Base-by-base conservation (phyloP, 805 yeast genomes). In the Torulaspora microellipsoides region DNA sequence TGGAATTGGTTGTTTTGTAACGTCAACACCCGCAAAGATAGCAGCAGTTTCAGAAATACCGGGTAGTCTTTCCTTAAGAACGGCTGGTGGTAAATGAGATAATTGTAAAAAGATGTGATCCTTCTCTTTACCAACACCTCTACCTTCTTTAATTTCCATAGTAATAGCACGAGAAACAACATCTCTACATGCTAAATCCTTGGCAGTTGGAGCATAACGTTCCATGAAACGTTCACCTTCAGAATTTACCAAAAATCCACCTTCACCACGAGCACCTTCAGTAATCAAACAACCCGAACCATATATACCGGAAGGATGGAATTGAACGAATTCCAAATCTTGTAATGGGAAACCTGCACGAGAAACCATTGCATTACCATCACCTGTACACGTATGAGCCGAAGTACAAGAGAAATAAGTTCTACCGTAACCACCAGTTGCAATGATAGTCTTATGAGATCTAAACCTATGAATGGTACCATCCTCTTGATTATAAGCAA, bases 221-320 rank as follows among this genome's bases (percentile, higher is more conserved):
- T 91, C 99, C 99, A 91, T 91, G 71, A 91, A 91, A 71, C 99
- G 83, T 76, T 91, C 99, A 78, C 99, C 99, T 73, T 93, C 95
- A 56, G 89, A 80, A 79, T 91, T 91, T 53, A 91, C 77, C 68
- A 91, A 76, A 79, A 80, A 93, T 53, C 99, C 99, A 81, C 99
- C 99, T 77, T 93, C 99, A 79, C 99, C 99, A 77, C 99, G 85
- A 56, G 97, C 95, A 75, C 99, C 99, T 73, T 93, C 99, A 45
- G 99, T 93, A 68, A 93, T 93, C 75, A 91, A 75, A 77, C 98
- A 93, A 54, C 99, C 99, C 32, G 98, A 88, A 48, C 99, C 99
- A 70, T 91, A 91, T 70, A 91, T 93, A 79, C 99, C 99, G 20
- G 98, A 89, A 44, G 99, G 99, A 71, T 91, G 99, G 88, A 91